Evolutionary conservation across 2,329 filamentous ascomycete species (phyloP), one percentile per base, ranked within the genome.

Genomic region (Pseudogymnoascus sp.): DNA sequence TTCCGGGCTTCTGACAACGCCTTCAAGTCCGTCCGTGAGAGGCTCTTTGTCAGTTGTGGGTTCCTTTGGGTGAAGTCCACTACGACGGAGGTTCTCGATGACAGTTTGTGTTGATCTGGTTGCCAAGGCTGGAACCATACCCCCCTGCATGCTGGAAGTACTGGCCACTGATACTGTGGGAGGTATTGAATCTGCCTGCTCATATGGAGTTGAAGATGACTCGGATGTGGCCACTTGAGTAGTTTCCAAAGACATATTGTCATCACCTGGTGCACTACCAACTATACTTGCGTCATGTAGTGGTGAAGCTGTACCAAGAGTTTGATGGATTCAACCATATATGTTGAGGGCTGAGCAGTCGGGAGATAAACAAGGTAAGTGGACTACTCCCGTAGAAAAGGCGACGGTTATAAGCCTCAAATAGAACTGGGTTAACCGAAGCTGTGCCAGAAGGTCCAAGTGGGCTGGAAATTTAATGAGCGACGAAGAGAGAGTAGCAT

Each of bases 101-200:
- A 73, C 69, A 60, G 68, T 68, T 10, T 68, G 66, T 4, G 66
- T 68, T 3, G 66, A 69, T 58, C 70, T 66, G 29, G 67, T 62
- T 6, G 67, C 59, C 15, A 72, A 63, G 8, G 66, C 63, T 8
- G 68, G 66, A 8, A 60, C 48, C 27, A 51, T 58, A 25, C 27
- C 31, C 33, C 7, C 29, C 35, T 55, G 29, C 48, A 55, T 55
- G 9, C 21, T 21, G 48, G 2, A 55, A 55, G 27, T 8, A 3
- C 4, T 13, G 9, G 17, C 2, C 8, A 25, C 10, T 4, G 17
- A 3, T 10, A 2, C 10, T 12, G 21, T 3, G 8, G 21, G 10
- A 13, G 41, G 2, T 21, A 12, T 10, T 25, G 41, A 44, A 25
- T 44, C 17, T 44, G 5, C 41, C 17, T 25, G 17, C 2, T 25